These are phyloP conservation scores for Pistacia atlantica DNA, from an alignment of 345 rosid genomes.

Conservation along the genomic window DNA sequence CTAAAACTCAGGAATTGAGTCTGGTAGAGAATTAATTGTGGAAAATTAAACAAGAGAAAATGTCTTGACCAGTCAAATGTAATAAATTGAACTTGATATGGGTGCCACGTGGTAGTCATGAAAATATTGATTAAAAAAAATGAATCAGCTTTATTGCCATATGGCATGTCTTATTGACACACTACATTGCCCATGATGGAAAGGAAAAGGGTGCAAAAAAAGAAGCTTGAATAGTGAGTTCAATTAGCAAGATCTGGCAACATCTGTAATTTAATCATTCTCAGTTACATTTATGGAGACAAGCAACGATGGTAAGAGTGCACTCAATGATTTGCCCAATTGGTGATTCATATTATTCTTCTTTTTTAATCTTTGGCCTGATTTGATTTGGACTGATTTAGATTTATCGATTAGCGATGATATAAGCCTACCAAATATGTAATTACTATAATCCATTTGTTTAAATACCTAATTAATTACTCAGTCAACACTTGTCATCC, in stretches of 20 bases:
- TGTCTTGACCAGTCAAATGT: too few relatives aligned
- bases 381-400: neutral
- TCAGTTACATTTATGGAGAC: neutral
- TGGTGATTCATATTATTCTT: neutral
- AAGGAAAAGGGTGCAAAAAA: neutral
- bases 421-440: too few relatives aligned
- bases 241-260: neutral
- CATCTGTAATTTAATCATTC: neutral
- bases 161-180: neutral
- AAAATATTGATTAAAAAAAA: too few relatives aligned
- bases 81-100: too few relatives aligned
- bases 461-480: too few relatives aligned
- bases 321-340: neutral
- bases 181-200: constrained; percentile 1
- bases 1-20: too few relatives aligned
- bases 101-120: neutral
- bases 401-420: neutral
- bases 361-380: neutral
- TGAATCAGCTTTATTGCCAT: neutral
- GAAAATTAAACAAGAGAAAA: too few relatives aligned
- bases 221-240: neutral
- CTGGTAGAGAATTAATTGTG: too few relatives aligned
- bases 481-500: neutral
- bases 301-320: neutral
- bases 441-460: too few relatives aligned